Evolutionary conservation across 2,329 filamentous ascomycete species (phyloP).

Genomic region (Fusarium nurragi): DNA sequence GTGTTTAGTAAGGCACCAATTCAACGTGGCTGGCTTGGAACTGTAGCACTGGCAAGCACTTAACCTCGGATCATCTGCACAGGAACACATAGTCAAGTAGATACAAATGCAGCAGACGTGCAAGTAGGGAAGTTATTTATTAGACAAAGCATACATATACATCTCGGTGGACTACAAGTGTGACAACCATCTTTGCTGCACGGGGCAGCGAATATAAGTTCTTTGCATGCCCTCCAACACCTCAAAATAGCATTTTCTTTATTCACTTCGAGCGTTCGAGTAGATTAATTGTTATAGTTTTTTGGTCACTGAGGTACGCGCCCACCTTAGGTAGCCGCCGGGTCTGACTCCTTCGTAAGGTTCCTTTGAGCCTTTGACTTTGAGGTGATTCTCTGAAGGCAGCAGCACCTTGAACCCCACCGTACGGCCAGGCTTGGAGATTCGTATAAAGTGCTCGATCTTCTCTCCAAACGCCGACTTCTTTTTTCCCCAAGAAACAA

Average conservation of each 20-base stretch:
- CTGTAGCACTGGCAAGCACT: not conserved
- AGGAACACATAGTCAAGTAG: too few species aligned
- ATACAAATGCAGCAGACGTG: not conserved
- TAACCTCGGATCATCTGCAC: too few species aligned
- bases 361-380: not conserved
- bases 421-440: not conserved
- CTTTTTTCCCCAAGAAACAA: not conserved
- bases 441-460: constrained; percentile 3
- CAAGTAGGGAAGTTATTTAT: not conserved
- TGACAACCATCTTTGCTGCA: not conserved
- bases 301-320: not conserved
- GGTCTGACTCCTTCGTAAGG: constrained; percentile 17
- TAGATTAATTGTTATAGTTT: not conserved
- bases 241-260: not conserved
- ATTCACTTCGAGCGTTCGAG: not conserved
- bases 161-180: not conserved
- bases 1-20: too few species aligned
- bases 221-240: not conserved
- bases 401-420: constrained; percentile 31
- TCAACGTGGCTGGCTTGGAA: too few species aligned
- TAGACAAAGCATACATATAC: not conserved
- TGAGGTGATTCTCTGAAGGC: constrained; percentile 29
- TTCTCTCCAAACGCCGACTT: not conserved
- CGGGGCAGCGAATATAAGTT: not conserved
- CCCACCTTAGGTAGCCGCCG: constrained; percentile 3